Conservation (phyloP, 176 grass and related monocot species). For the Carex kokanica region DNA sequence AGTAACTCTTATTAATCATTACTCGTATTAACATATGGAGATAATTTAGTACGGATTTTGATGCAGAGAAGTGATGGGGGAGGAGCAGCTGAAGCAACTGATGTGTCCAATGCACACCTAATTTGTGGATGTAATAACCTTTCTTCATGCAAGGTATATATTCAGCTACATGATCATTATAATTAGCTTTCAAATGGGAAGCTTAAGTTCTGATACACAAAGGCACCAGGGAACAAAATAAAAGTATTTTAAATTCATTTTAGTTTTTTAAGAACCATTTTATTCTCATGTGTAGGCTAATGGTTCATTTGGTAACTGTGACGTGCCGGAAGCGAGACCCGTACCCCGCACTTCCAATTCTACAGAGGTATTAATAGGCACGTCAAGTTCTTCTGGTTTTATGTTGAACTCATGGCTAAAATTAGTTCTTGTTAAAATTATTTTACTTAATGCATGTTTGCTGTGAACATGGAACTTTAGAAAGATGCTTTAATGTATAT, state of each 20-base stretch:
- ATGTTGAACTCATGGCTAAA: background rate
- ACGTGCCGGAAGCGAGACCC: background rate
- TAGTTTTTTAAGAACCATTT: background rate
- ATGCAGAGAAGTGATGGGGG: conserved; percentile 67
- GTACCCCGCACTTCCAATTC: background rate
- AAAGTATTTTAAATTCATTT: background rate
- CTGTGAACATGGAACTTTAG: background rate
- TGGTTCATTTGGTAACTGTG: conserved; percentile 19
- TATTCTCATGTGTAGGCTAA: conserved; percentile 27
- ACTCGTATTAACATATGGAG: background rate
- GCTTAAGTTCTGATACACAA: background rate
- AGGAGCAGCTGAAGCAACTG: conserved; percentile 62
- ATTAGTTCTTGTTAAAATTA: background rate
- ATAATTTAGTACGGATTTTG: background rate
- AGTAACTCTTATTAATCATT: background rate
- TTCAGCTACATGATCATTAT: background rate
- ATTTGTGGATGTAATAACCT: conserved; percentile 63
- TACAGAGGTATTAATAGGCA: background rate
- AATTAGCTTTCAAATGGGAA: background rate
- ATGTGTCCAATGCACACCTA: conserved; percentile 59
- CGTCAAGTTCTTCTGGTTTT: conserved; percentile 13
- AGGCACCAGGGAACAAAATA: background rate
- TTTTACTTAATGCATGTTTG: conserved; percentile 5
- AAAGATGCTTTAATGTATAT: background rate
- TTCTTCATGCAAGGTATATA: conserved; percentile 64